These are phyloP conservation scores for Xylaria sp. DNA, from an alignment of 495 filamentous ascomycete genomes.

Conservation along the genomic window DNA sequence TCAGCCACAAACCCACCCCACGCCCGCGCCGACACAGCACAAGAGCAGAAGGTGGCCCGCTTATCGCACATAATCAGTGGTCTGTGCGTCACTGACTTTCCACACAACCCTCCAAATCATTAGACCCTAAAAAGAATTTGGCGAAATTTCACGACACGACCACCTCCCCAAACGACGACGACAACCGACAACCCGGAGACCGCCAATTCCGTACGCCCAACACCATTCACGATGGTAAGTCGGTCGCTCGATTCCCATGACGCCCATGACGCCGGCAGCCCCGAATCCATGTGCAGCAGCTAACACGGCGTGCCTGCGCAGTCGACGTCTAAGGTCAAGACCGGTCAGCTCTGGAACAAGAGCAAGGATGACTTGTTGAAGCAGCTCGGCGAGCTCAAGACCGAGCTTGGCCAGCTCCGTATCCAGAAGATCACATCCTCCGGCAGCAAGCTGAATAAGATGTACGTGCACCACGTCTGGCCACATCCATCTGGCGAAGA, in stretches of 20 bases:
- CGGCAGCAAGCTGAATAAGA: slow-evolving; percentile 93
- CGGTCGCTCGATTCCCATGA: slow-evolving; percentile 25
- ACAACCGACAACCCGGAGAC: slow-evolving; percentile 44
- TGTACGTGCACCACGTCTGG: slow-evolving; percentile 69
- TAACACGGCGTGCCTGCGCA: slow-evolving; percentile 43
- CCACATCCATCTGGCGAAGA: too few species aligned
- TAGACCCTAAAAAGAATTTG: slow-evolving; percentile 40
- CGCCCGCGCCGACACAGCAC: neutral
- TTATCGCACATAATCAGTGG: slow-evolving; percentile 9
- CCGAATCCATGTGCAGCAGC: neutral
- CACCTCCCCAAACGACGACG: slow-evolving; percentile 30
- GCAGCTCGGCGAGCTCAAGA: slow-evolving; percentile 93
- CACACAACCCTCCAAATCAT: slow-evolving; percentile 40
- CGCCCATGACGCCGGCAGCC: neutral
- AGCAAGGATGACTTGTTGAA: slow-evolving; percentile 95
- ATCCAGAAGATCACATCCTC: slow-evolving; percentile 97
- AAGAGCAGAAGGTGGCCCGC: slow-evolving; percentile 8
- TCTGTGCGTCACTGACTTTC: slow-evolving; percentile 21
- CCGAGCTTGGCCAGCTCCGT: slow-evolving; percentile 88
- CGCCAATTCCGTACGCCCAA: slow-evolving; percentile 44
- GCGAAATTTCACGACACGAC: slow-evolving; percentile 44
- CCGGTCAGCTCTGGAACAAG: slow-evolving; percentile 96
- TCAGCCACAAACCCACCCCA: slow-evolving; percentile 3
- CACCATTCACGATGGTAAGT: slow-evolving; percentile 58
- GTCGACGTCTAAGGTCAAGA: slow-evolving; percentile 94